A percentile compares a stretch with the other conserved stretches of the same genome.
Evolutionary conservation across 805 yeast species (phyloP).

Genomic region (Saturnispora hagleri): DNA sequence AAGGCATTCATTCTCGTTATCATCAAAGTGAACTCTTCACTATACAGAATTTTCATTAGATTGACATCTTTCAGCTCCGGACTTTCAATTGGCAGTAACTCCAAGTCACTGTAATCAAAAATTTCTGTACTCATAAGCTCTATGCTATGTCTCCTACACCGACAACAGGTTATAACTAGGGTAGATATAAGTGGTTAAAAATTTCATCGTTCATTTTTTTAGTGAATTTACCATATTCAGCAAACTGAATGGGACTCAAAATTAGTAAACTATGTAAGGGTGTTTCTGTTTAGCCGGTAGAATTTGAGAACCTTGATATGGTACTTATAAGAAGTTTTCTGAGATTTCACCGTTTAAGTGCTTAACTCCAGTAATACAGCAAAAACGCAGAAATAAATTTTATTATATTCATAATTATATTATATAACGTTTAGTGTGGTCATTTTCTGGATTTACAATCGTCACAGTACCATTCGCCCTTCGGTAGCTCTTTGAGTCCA

Average conservation of each 20-base stretch:
- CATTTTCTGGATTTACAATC: conserved; percentile 37
- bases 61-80: conserved; percentile 12
- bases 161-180: not conserved
- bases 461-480: conserved; percentile 76
- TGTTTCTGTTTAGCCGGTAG: not conserved
- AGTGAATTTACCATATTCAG: not conserved
- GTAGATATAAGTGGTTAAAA: not conserved
- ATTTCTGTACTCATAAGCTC: not conserved
- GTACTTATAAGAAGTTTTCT: no score
- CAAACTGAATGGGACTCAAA: not conserved
- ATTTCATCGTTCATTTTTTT: not conserved
- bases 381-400: not conserved
- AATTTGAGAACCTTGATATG: no score
- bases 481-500: conserved; percentile 78
- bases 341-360: no score
- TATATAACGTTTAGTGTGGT: not conserved
- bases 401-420: no score
- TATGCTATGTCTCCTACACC: not conserved
- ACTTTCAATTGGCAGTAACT: conserved; percentile 10
- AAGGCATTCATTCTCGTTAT: conserved; percentile 57
- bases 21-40: conserved; percentile 55
- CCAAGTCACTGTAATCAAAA: conserved; percentile 12
- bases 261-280: not conserved
- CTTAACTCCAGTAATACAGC: no score
- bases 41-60: conserved; percentile 59